These are phyloP conservation scores for Coemansia guatemalensis DNA, from an alignment of 192 early-diverging fungal genomes.

Conservation along the genomic window DNA sequence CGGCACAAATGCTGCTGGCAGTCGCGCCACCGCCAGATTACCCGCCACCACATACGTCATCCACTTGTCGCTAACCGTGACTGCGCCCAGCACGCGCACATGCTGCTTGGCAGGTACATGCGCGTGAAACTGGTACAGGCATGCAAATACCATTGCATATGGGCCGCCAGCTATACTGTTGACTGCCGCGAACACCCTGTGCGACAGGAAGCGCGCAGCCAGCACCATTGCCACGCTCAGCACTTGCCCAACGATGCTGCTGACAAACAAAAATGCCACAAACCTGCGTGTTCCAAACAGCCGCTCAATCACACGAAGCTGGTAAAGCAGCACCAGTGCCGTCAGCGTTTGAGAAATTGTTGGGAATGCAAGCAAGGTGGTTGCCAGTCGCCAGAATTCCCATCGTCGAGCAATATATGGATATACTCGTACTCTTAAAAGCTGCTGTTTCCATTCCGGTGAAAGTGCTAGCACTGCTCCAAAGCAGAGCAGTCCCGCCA, in stretches of 20 bases:
- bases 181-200: neutral
- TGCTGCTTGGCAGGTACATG: constrained; percentile 5
- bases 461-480: neutral
- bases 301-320: constrained; percentile 22
- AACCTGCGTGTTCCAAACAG: constrained; percentile 23
- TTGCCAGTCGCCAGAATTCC: constrained; percentile 14
- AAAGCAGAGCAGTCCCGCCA: neutral
- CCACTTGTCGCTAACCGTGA: constrained; percentile 16
- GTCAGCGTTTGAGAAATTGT: neutral
- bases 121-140: constrained; percentile 17
- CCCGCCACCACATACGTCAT: constrained; percentile 5
- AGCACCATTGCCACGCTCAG: neutral
- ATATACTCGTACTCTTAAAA: constrained; percentile 11
- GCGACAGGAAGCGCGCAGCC: neutral
- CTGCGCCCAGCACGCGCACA: constrained; percentile 5
- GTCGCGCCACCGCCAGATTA: neutral
- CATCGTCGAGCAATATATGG: constrained; percentile 2
- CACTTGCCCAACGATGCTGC: constrained; percentile 13
- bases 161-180: constrained; percentile 8
- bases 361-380: constrained; percentile 11
- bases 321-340: constrained; percentile 13
- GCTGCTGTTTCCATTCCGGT: constrained; percentile 2
- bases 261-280: constrained; percentile 21
- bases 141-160: constrained; percentile 13
- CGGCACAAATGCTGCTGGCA: constrained; percentile 1